These are phyloP conservation scores for Liquidambar formosana DNA, from an alignment of 164 flowering plant genomes.

Conservation along the genomic window DNA sequence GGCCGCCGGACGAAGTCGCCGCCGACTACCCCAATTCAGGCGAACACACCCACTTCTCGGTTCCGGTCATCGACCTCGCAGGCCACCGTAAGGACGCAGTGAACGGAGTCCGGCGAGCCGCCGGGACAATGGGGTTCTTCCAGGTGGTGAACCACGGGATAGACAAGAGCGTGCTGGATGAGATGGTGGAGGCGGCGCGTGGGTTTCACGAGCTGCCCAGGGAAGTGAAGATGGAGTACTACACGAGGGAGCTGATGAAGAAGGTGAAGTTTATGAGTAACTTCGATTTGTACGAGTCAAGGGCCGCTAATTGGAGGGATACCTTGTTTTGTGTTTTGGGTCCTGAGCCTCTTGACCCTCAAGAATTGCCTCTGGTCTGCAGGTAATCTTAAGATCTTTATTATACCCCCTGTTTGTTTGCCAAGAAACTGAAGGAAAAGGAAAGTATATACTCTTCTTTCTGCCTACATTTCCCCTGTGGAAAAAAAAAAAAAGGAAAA, in stretches of 20 bases:
- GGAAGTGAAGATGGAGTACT: constrained; percentile 21
- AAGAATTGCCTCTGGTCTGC: constrained; percentile 20
- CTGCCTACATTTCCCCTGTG: too few relatives aligned
- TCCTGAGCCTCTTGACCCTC: constrained; percentile 13
- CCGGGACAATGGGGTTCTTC: constrained; percentile 21
- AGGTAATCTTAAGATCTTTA: constrained; percentile 23
- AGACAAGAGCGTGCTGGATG: constrained; percentile 4
- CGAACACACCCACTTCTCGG: not conserved
- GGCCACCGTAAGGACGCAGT: constrained; percentile 1
- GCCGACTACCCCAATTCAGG: not conserved
- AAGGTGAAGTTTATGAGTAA: constrained; percentile 13
- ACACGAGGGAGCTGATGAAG: constrained; percentile 11
- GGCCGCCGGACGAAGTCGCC: constrained; percentile 1
- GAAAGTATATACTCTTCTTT: too few relatives aligned
- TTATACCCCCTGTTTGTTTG: too few relatives aligned
- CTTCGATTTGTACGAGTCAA: constrained; percentile 16
- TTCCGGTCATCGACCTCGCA: constrained; percentile 8
- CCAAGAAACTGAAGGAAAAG: not conserved
- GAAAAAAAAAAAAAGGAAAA: too few relatives aligned
- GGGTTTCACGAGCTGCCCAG: constrained; percentile 16
- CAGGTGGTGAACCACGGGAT: constrained; percentile 31
- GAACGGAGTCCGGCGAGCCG: constrained; percentile 4
- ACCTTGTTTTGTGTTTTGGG: constrained; percentile 10
- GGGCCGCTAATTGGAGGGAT: constrained; percentile 31
- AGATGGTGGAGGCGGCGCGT: constrained; percentile 12